Evolutionary conservation across 2,329 filamentous ascomycete genomes (phyloP).

Genomic region (Grosmannia huntii): DNA sequence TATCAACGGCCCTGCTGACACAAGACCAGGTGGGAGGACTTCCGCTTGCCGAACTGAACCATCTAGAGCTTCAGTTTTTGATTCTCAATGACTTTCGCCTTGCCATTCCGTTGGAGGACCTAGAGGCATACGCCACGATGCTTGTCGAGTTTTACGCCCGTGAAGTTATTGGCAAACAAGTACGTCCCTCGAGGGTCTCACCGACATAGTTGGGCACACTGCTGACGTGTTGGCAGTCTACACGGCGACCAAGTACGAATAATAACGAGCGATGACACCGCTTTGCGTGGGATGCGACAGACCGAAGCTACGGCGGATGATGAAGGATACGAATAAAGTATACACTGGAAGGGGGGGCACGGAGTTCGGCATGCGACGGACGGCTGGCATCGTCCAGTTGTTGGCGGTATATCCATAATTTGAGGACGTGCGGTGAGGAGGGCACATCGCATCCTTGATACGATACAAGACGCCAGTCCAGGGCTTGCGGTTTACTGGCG

Average conservation of each 20-base stretch:
- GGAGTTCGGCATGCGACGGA: not conserved
- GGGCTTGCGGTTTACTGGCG: not conserved
- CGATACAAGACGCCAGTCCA: not conserved
- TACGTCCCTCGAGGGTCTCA: slow-evolving; percentile 2
- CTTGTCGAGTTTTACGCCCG: slow-evolving; percentile 94
- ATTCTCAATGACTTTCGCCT: slow-evolving; percentile 93
- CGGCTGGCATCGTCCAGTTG: not conserved
- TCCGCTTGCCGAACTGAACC: slow-evolving; percentile 83
- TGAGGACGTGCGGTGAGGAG: not conserved
- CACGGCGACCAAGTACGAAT: not conserved
- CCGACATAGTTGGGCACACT: not conserved
- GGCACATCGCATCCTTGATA: not conserved
- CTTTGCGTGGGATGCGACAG: not conserved
- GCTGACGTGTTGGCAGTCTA: not conserved
- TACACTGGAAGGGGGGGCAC: not conserved
- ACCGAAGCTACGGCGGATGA: not conserved
- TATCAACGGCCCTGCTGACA: slow-evolving; percentile 11
- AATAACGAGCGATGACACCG: not conserved
- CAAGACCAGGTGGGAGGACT: slow-evolving; percentile 71
- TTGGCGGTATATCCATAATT: not conserved
- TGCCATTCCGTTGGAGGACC: slow-evolving; percentile 82
- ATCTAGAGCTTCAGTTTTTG: slow-evolving; percentile 90
- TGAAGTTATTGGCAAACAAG: slow-evolving; percentile 53
- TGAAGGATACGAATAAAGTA: not conserved
- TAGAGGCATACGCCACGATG: slow-evolving; percentile 97